Evolutionary conservation across 768 basidiomycete genomes (phyloP), one percentile per base, ranked within the genome.

Genomic region (Solioccasus polychromus): DNA sequence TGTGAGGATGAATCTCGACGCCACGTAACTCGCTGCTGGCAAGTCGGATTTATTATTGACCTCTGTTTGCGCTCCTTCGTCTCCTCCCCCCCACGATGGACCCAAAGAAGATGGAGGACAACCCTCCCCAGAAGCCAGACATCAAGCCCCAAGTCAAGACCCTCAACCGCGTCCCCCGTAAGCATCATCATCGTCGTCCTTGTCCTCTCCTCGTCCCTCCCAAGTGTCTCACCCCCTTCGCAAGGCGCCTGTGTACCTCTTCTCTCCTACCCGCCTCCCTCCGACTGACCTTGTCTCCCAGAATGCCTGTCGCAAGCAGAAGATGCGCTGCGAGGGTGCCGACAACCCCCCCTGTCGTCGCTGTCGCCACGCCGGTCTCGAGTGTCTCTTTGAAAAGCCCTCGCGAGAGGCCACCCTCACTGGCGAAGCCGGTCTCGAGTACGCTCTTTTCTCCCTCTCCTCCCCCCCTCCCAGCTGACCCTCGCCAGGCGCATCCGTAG

Each of bases 261-360:
- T 17, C 12, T 34, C 18, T 43, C 46, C 40, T 39, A 7, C 42
- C 44, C 48, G 19, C 56, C 54, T 39, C 47, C 37, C 44, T 2
- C 34, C 2, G 8, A 48, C 51, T 60, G 54, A 65, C 52, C 43
- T 37, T 32, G 23, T 50, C 24, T 39, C 35, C 34, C 63, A 93
- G 91, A 94, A 94, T 82, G 89, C 92, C 15, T 95, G 93, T 67
- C 76, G 93, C 56, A 89, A 92, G 60, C 92, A 94, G 74, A 96
- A 96, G 72, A 96, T 96, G 94, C 77, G 92, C 56, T 97, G 93
- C 62, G 92, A 94, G 66, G 92, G 92, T 2, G 94, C 92, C 14
- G 94, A 96, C 64, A 92, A 90, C 58, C 93, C 94, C 20, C 94
- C 94, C n/a, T 97, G 94, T 68, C 84, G 88, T 58, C 82, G 94